phyloP scores from a whole-genome alignment of 169 alveolate species.

The Babesia gibsoni region DNA sequence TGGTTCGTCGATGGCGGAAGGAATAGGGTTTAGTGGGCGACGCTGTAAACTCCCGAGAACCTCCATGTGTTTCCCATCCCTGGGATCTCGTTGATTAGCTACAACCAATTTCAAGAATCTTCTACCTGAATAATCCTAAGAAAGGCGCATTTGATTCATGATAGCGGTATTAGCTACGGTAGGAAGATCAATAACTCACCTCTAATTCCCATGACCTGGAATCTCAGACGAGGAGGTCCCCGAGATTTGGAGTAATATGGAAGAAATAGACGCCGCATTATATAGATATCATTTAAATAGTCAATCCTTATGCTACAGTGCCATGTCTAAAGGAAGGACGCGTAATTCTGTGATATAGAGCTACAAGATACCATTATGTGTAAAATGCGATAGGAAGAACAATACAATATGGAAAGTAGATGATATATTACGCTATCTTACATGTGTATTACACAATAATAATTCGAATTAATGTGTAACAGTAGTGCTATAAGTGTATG shows the following conservation, averaged over 20 bases:
- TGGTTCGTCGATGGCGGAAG: conserved; percentile 70
- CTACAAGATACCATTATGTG: too few relatives aligned
- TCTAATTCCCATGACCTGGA: conserved; percentile 76
- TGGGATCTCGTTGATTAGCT: conserved; percentile 84
- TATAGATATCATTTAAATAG: too few relatives aligned
- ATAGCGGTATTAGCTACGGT: background rate
- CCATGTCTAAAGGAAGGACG: too few relatives aligned
- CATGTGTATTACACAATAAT: background rate
- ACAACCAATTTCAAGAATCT: conserved; percentile 80
- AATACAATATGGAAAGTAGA: too few relatives aligned
- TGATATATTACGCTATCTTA: background rate
- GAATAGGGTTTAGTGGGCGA: conserved; percentile 65
- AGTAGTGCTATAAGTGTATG: too few relatives aligned
- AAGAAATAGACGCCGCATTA: conserved; percentile 64
- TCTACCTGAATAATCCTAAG: conserved; percentile 38
- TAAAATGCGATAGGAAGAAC: too few relatives aligned
- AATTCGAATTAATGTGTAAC: background rate
- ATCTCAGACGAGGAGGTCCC: conserved; percentile 77
- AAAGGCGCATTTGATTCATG: background rate
- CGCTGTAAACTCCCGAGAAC: conserved; percentile 75
- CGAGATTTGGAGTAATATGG: conserved; percentile 74
- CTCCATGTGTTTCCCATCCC: conserved; percentile 87
- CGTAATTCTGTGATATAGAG: too few relatives aligned
- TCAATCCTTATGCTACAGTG: too few relatives aligned
- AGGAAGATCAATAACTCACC: conserved; percentile 36